A percentile compares a stretch with the other conserved stretches of the same genome.
Conservation (phyloP, 2,329 filamentous ascomycete genomes). For the Fusarium longipes region DNA sequence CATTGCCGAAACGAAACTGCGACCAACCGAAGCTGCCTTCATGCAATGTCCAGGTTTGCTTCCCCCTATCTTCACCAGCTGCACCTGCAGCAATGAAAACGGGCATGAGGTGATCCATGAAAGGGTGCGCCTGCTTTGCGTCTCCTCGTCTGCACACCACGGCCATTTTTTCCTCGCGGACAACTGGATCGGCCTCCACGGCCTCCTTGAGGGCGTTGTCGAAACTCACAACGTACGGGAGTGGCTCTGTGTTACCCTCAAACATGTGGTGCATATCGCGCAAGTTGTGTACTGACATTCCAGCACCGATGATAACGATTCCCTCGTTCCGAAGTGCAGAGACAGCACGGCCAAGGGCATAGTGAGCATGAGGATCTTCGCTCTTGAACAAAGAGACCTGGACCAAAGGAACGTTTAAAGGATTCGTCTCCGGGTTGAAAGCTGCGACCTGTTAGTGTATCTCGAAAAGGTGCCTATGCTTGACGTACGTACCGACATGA, state of each 20-base stretch:
- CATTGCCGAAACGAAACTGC: constrained; percentile 59
- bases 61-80: constrained; percentile 56
- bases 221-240: constrained; percentile 71
- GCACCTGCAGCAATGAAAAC: constrained; percentile 60
- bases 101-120: constrained; percentile 63
- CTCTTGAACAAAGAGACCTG: constrained; percentile 76
- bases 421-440: constrained; percentile 71
- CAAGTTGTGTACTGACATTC: constrained; percentile 81
- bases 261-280: constrained; percentile 58
- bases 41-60: constrained; percentile 59
- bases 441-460: constrained; percentile 51
- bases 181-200: constrained; percentile 58
- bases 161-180: constrained; percentile 55
- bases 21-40: constrained; percentile 60
- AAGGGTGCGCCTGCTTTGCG: constrained; percentile 60
- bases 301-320: constrained; percentile 75
- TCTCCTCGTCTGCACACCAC: constrained; percentile 56
- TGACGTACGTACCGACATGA: constrained; percentile 54
- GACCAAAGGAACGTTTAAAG: constrained; percentile 74
- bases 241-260: constrained; percentile 55
- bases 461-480: not conserved
- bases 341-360: constrained; percentile 74
- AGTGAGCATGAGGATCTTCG: constrained; percentile 74
- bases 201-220: constrained; percentile 75
- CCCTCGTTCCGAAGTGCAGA: constrained; percentile 73